phyloP scores from a whole-genome alignment of 306 rosid genomes.

The Quercus robur region DNA sequence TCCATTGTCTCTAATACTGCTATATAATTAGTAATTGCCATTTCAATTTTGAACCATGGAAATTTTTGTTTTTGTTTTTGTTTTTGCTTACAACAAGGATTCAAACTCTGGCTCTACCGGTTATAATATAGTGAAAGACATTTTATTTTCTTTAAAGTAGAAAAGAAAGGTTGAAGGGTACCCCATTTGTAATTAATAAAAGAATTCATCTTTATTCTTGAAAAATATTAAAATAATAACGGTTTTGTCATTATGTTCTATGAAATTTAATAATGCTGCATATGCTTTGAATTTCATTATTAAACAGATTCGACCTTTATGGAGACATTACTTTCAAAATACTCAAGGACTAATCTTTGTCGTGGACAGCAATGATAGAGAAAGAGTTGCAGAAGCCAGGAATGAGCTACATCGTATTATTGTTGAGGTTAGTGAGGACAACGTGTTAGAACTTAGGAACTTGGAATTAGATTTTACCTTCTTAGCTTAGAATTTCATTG shows the following conservation, averaged over 20 bases:
- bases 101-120: too few species aligned
- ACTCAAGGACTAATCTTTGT: constrained; percentile 44
- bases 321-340: constrained; percentile 53
- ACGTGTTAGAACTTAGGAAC: neutral
- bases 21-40: too few species aligned
- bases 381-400: constrained; percentile 42
- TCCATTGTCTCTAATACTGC: too few species aligned
- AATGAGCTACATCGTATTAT: constrained; percentile 45
- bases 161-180: too few species aligned
- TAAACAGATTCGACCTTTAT: constrained; percentile 46
- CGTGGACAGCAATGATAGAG: constrained; percentile 47
- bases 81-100: too few species aligned
- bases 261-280: neutral
- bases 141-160: too few species aligned
- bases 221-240: neutral
- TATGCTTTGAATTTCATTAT: neutral
- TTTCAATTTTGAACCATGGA: too few species aligned
- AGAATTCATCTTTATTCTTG: neutral
- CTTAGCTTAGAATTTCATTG: too few species aligned
- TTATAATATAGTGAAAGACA: neutral
- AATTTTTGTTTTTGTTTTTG: too few species aligned
- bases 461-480: neutral
- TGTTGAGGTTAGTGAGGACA: constrained; percentile 24
- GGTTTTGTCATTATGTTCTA: neutral
- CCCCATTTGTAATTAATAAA: neutral